A percentile compares a stretch with the other conserved stretches of the same genome.
phyloP scores from a whole-genome alignment of 306 rosid species.

The Cucurbita pepo region DNA sequence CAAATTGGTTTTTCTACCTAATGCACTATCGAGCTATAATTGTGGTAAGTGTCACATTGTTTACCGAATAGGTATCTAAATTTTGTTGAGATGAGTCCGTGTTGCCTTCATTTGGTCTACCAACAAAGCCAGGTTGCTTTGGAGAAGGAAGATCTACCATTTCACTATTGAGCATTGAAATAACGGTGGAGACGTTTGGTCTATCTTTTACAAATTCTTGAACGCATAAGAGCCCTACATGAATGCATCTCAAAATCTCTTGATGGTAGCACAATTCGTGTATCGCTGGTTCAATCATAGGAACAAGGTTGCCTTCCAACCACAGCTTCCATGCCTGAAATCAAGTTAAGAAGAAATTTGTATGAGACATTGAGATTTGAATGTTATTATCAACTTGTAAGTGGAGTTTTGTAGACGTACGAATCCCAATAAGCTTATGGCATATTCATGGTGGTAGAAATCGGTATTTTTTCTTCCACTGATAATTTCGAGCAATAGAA shows the following conservation, averaged over 20 bases:
- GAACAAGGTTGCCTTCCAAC: not conserved
- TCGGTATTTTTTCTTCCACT: not conserved
- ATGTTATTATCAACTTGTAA: not conserved
- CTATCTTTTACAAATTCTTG: not conserved
- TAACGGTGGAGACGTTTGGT: not conserved
- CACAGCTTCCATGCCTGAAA: constrained; percentile 3
- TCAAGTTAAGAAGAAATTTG: not conserved
- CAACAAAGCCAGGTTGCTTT: not conserved
- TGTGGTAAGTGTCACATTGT: not conserved
- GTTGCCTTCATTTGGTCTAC: not conserved
- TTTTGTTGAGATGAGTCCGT: not conserved
- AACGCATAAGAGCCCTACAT: not conserved
- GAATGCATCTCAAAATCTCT: not conserved
- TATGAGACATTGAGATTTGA: not conserved
- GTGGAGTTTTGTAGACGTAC: not conserved
- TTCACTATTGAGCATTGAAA: constrained; percentile 5
- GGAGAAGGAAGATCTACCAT: not conserved
- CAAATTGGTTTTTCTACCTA: not conserved
- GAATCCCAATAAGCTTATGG: not conserved
- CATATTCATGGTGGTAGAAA: not conserved
- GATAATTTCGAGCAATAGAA: not conserved
- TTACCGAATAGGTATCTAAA: not conserved
- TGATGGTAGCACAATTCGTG: not conserved
- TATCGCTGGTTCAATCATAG: not conserved
- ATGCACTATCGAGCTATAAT: not conserved